Percentiles rank a stretch among this genome's conserved stretches.
These are phyloP conservation scores for Annona squamosa DNA, from an alignment of 164 flowering plant species.

Conservation along the genomic window DNA sequence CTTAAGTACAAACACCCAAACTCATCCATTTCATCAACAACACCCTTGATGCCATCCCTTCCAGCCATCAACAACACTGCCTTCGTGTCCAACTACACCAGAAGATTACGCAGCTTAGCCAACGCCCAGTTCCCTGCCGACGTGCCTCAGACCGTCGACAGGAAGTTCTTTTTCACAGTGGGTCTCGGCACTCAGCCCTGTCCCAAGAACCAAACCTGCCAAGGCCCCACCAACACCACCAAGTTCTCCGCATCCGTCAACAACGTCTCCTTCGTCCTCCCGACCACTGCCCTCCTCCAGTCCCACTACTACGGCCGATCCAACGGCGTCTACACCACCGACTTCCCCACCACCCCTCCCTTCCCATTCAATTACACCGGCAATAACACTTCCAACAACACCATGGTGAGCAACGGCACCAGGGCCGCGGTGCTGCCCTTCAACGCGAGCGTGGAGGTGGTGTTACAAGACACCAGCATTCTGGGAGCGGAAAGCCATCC, in stretches of 20 bases:
- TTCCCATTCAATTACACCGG: conserved; percentile 44
- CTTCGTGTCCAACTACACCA: conserved; percentile 13
- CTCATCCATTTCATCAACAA: conserved; percentile 3
- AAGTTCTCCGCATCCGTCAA: conserved; percentile 40
- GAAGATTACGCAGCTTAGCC: conserved; percentile 22
- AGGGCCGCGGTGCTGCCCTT: conserved; percentile 31
- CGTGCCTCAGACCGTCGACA: conserved; percentile 21
- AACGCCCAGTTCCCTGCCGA: conserved; percentile 20
- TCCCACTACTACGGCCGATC: conserved; percentile 31
- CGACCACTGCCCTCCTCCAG: conserved; percentile 36
- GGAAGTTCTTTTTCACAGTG: conserved; percentile 26
- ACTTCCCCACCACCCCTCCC: conserved; percentile 35
- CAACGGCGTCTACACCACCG: conserved; percentile 47
- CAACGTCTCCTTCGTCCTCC: conserved; percentile 38
- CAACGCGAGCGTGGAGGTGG: conserved; percentile 45
- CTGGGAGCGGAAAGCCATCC: conserved; percentile 50
- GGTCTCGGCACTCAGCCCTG: conserved; percentile 29
- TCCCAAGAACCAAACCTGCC: conserved; percentile 34
- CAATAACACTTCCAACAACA: conserved; percentile 33
- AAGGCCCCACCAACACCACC: conserved; percentile 38
- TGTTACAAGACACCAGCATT: conserved; percentile 53
- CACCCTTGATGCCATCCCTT: conserved; percentile 19
- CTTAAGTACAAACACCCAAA: conserved; percentile 19
- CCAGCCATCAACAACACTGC: conserved; percentile 23
- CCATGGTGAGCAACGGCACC: conserved; percentile 35